Conservation (phyloP, 768 basidiomycete genomes). For the Boletus rubescentipes region DNA sequence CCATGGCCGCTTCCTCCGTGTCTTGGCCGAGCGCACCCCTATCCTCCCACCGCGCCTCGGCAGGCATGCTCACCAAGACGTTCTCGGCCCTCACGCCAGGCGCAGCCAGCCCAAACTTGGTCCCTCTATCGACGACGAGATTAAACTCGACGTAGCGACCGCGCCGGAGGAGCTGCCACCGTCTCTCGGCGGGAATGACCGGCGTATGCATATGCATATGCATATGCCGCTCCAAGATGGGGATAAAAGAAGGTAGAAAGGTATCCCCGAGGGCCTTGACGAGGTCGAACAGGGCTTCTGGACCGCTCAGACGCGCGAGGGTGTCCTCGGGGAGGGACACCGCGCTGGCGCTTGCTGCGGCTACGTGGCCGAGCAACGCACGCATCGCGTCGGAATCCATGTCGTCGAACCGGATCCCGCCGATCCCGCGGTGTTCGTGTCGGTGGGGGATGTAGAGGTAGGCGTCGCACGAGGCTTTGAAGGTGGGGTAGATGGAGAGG, state of each 20-base stretch:
- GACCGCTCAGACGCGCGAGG: constrained; percentile 15
- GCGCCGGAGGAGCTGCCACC: constrained; percentile 55
- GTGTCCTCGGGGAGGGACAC: constrained; percentile 1
- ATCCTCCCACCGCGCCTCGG: constrained; percentile 71
- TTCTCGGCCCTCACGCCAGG: constrained; percentile 64
- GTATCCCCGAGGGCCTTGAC: constrained; percentile 41
- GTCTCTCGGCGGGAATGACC: constrained; percentile 23
- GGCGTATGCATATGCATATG: too few species aligned
- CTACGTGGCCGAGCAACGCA: constrained; percentile 21
- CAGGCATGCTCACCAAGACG: constrained; percentile 63
- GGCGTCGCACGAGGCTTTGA: constrained; percentile 54
- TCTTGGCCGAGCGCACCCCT: constrained; percentile 50
- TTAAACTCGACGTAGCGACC: constrained; percentile 62
- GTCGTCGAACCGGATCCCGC: constrained; percentile 61
- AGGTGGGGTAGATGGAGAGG: constrained; percentile 39
- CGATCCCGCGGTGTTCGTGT: constrained; percentile 49
- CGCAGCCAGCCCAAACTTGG: constrained; percentile 61
- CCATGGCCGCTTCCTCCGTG: constrained; percentile 50
- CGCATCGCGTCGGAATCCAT: constrained; percentile 34
- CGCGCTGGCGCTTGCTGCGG: too few species aligned
- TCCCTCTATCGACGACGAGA: constrained; percentile 66
- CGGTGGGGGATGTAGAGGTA: constrained; percentile 56
- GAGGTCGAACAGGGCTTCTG: constrained; percentile 45
- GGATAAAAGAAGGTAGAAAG: constrained; percentile 49
- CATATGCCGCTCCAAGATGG: constrained; percentile 42